Evolutionary conservation across 2,329 filamentous ascomycete genomes (phyloP).

Genomic region (Diaporthe destruens): DNA sequence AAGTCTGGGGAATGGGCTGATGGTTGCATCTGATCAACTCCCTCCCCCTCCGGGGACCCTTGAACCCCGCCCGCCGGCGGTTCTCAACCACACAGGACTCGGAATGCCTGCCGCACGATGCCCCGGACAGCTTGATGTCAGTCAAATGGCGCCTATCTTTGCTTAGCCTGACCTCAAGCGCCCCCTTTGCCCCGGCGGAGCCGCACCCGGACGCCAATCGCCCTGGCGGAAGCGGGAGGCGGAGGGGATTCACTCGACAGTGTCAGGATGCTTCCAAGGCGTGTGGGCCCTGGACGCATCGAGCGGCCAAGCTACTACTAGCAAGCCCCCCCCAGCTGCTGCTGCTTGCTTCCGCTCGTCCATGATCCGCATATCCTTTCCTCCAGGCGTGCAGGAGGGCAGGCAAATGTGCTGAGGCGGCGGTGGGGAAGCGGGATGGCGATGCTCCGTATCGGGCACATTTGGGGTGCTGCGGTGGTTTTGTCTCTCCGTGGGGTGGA

Average conservation of each 20-base stretch:
- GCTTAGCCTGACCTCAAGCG: neutral
- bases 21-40: slow-evolving; percentile 27
- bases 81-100: neutral
- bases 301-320: neutral
- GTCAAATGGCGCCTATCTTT: neutral
- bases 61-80: neutral
- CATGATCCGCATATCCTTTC: slow-evolving; percentile 10
- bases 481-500: slow-evolving; percentile 38
- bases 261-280: slow-evolving; percentile 7
- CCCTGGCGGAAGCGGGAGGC: slow-evolving; percentile 26
- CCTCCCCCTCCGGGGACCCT: neutral
- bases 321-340: slow-evolving; percentile 9
- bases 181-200: slow-evolving; percentile 36
- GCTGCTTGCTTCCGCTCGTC: slow-evolving; percentile 31
- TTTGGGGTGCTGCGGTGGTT: slow-evolving; percentile 7
- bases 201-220: slow-evolving; percentile 27
- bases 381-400: neutral
- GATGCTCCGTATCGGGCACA: slow-evolving; percentile 7
- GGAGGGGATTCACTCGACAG: neutral
- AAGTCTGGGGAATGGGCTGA: slow-evolving; percentile 34
- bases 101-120: neutral
- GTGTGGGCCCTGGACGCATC: slow-evolving; percentile 1
- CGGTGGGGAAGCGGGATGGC: neutral
- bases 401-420: neutral
- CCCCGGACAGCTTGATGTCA: neutral